Percentiles rank a stretch among this genome's conserved stretches.
Evolutionary conservation across 1,139 yeast species (phyloP).

Genomic region (Debaryomyces sp.): DNA sequence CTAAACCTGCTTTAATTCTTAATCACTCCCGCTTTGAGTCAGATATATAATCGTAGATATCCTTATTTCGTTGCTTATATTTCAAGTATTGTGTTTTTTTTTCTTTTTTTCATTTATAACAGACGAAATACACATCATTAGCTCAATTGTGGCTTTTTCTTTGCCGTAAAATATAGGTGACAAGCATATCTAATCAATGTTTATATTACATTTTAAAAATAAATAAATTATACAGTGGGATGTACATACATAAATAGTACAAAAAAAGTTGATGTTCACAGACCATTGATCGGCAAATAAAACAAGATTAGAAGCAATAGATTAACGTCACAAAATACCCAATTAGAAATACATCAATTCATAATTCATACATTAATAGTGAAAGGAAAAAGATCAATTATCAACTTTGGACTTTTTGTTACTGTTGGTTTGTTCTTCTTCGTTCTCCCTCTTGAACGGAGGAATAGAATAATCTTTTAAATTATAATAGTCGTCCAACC

Average conservation of each 20-base stretch:
- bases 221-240: not conserved
- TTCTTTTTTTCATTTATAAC: not conserved
- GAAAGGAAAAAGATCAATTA: not conserved
- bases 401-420: conserved; percentile 16
- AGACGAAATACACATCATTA: not conserved
- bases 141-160: not conserved
- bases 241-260: not conserved
- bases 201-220: not conserved
- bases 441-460: conserved; percentile 29
- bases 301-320: not conserved
- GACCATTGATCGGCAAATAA: not conserved
- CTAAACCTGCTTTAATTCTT: not conserved
- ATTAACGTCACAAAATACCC: not conserved
- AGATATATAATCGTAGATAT: not conserved
- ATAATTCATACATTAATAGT: conserved; percentile 1
- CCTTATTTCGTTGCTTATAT: not conserved
- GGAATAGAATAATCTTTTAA: conserved; percentile 25
- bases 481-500: conserved; percentile 48
- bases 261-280: not conserved
- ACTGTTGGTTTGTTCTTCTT: conserved; percentile 14
- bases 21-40: not conserved
- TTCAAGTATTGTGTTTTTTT: not conserved
- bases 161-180: not conserved
- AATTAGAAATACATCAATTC: conserved; percentile 2
- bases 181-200: not conserved